Evolutionary conservation across 129 eudicot genomes (phyloP).

Genomic region (Flaveria brownii): DNA sequence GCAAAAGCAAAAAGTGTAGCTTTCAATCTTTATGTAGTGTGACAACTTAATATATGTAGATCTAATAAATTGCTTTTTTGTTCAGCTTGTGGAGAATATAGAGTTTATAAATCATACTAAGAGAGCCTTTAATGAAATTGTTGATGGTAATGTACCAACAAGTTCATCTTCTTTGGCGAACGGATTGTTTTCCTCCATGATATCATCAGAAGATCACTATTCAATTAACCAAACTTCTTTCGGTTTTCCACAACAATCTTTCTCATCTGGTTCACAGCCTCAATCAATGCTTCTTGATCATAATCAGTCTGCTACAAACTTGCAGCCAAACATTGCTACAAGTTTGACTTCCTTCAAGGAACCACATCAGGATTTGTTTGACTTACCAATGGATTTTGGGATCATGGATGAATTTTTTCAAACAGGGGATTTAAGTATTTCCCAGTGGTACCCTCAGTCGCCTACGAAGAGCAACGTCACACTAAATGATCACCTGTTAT

Average conservation of each 20-base stretch:
- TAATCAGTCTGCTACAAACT: neutral
- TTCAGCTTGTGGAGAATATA: constrained; percentile 57
- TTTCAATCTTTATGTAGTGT: neutral
- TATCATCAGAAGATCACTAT: constrained; percentile 42
- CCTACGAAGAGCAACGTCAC: constrained; percentile 38
- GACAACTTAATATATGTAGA: constrained; percentile 5
- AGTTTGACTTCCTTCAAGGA: constrained; percentile 44
- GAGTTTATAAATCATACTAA: constrained; percentile 63
- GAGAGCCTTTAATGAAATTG: constrained; percentile 43
- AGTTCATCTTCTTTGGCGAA: constrained; percentile 39
- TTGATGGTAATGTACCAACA: constrained; percentile 30
- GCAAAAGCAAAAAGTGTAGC: constrained; percentile 7
- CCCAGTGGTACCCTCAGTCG: constrained; percentile 45
- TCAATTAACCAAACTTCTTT: constrained; percentile 27
- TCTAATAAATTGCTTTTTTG: constrained; percentile 28
- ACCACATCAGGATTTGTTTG: constrained; percentile 32
- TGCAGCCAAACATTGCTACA: constrained; percentile 20
- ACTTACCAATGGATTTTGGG: constrained; percentile 38
- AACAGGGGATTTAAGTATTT: constrained; percentile 33
- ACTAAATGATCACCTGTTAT: constrained; percentile 35
- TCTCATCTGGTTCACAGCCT: constrained; percentile 34
- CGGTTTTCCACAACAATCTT: constrained; percentile 27
- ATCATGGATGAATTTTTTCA: constrained; percentile 49
- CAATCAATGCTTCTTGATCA: constrained; percentile 27
- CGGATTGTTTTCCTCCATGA: constrained; percentile 44